Percentiles rank a stretch among this genome's conserved stretches.
phyloP scores from a whole-genome alignment of 192 early-diverging fungal species.

The Dissophora globulifera region DNA sequence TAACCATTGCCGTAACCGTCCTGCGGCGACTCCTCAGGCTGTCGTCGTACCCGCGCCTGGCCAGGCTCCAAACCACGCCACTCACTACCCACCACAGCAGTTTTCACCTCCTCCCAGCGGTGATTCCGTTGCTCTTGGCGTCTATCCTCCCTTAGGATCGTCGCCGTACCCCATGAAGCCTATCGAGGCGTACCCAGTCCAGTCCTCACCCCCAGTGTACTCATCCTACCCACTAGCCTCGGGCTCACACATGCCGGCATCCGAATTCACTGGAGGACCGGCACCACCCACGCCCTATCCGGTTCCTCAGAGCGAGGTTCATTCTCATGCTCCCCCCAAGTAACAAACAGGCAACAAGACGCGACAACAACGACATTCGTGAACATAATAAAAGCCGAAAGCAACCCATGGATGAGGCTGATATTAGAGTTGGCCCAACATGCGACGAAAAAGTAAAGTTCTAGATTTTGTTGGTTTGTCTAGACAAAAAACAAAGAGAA shows the following conservation, averaged over 20 bases:
- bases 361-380: not conserved
- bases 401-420: too few relatives aligned
- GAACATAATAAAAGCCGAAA: too few relatives aligned
- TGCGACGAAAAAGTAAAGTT: too few relatives aligned
- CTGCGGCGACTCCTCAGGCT: not conserved
- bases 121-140: not conserved
- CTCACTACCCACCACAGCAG: not conserved
- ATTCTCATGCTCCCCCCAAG: constrained; percentile 29
- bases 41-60: too few relatives aligned
- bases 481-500: too few relatives aligned
- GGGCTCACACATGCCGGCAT: not conserved
- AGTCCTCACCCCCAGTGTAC: constrained; percentile 15
- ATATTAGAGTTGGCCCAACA: too few relatives aligned
- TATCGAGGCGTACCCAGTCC: constrained; percentile 11
- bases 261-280: not conserved
- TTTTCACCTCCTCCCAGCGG: constrained; percentile 31
- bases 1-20: constrained; percentile 2
- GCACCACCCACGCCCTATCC: constrained; percentile 32
- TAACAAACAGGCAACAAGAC: not conserved
- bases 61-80: too few relatives aligned
- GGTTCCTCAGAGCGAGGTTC: constrained; percentile 39
- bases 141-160: constrained; percentile 14
- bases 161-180: constrained; percentile 7
- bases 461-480: too few relatives aligned
- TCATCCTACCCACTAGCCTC: constrained; percentile 22